Conservation (phyloP, 306 rosid species). For the Prosopis cineraria region DNA sequence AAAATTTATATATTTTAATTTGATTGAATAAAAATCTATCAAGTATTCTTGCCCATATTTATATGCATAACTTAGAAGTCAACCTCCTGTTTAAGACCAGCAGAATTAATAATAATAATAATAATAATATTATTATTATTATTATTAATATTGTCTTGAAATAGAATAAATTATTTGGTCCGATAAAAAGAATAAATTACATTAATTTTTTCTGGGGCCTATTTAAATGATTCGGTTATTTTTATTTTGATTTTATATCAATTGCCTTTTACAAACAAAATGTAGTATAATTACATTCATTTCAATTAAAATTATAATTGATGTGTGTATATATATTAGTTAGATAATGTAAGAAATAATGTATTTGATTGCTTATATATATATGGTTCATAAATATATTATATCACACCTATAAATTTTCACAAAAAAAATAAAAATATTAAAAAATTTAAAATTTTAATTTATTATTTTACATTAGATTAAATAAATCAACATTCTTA, state of each 20-base stretch:
- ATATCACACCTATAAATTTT: background rate
- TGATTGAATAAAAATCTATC: no score
- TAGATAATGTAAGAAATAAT: background rate
- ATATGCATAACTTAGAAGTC: background rate
- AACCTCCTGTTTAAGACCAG: background rate
- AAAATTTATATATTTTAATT: no score
- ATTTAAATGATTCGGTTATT: background rate
- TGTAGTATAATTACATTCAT: background rate
- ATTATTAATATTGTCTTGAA: background rate
- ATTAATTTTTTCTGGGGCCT: background rate
- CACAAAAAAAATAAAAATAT: background rate
- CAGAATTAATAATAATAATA: background rate
- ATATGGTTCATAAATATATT: background rate
- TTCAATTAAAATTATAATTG: background rate
- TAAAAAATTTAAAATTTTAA: background rate
- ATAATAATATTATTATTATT: no score
- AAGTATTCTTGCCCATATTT: no score
- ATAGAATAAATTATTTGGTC: background rate
- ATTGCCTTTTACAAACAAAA: background rate
- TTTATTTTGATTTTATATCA: background rate
- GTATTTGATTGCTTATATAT: background rate
- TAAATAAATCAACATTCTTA: background rate
- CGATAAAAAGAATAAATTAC: background rate
- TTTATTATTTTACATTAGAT: background rate
- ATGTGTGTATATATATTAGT: background rate